Base-by-base conservation (phyloP, 164 flowering plant genomes). In the Chimonanthus praecox region DNA sequence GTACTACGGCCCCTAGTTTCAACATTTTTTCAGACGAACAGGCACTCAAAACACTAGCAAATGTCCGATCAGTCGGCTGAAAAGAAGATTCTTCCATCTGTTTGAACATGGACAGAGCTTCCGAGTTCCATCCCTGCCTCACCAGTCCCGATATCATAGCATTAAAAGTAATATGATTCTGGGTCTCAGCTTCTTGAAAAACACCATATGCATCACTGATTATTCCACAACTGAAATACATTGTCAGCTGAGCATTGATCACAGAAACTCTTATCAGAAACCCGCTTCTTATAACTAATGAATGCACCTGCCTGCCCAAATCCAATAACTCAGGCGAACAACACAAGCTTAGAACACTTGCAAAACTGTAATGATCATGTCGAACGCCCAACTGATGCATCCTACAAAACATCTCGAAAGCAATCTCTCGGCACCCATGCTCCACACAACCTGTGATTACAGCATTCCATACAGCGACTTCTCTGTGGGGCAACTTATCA, bases 101-200 rank as follows among this genome's bases (percentile, higher is more conserved):
- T 60, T 21, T 77, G 64, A 87, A 88, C 84, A 88, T 76, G 7
- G 74, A 15, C 67, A 89, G 71, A 16, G 88, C 90, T 73, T 89
- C 90, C 50, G 80, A 77, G 47, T 81, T 73, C 78, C 82, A 87
- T 64, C 79, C 87, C 72, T 72, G 11, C 46, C 82, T 80, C n/a
- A 75, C 87, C 7, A 92, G 74, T 70, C 97, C 97, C 58, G 82
- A 84, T 58, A 92, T 89, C 88, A 92, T 85, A 16, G 88, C 90
- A 82, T 89, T 90, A 75, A 75, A 89, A 54, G 89, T 88, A 51
- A 92, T 84, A 70, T 81, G 81, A 78, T 90, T 87, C 68, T 50
- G 72, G 4, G 76, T 80, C 5, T 6, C 61, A 43, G 82, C 81
- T 64, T 84, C 88, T 61, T 83, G 83, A 80, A 92, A 90, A 7